Conservation (phyloP, 495 filamentous ascomycete genomes). For the Parachaetomium inaequale region DNA sequence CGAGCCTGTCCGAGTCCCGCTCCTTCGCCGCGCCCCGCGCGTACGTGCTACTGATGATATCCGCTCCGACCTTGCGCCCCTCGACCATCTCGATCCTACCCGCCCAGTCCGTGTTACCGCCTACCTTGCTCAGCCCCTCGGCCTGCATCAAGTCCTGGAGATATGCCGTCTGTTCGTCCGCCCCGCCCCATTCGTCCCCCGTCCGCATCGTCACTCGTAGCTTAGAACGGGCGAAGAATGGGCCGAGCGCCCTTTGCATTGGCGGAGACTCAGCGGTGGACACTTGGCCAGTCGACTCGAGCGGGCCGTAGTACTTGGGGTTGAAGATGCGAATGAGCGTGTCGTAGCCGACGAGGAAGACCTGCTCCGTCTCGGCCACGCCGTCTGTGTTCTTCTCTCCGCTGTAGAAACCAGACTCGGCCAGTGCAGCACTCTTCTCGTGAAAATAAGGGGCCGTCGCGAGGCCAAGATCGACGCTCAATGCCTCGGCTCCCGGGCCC, state of each 20-base stretch:
- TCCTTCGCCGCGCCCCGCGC: conserved; percentile 61
- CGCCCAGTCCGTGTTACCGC: conserved; percentile 65
- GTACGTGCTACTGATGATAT: conserved; percentile 71
- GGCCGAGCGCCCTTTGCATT: conserved; percentile 52
- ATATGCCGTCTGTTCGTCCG: conserved; percentile 57
- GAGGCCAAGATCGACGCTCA: conserved; percentile 70
- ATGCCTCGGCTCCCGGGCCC: conserved; percentile 20
- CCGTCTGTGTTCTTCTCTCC: neutral
- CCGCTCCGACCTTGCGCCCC: conserved; percentile 50
- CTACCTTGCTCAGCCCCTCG: conserved; percentile 50
- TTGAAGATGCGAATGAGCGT: conserved; percentile 81
- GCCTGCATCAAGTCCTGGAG: conserved; percentile 51
- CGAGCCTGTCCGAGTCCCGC: conserved; percentile 53
- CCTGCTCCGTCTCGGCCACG: conserved; percentile 47
- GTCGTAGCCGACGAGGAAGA: conserved; percentile 85
- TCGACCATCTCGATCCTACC: conserved; percentile 66
- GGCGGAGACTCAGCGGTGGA: conserved; percentile 33
- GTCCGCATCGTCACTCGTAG: conserved; percentile 71
- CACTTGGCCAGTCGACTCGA: conserved; percentile 30
- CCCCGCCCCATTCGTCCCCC: conserved; percentile 61
- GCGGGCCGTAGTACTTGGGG: conserved; percentile 72
- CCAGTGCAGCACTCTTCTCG: conserved; percentile 74
- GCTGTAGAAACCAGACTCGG: conserved; percentile 49
- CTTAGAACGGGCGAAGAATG: conserved; percentile 66
- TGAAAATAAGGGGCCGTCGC: conserved; percentile 80